Evolutionary conservation across 768 basidiomycete species (phyloP).

Genomic region (Hydnum rufescens): DNA sequence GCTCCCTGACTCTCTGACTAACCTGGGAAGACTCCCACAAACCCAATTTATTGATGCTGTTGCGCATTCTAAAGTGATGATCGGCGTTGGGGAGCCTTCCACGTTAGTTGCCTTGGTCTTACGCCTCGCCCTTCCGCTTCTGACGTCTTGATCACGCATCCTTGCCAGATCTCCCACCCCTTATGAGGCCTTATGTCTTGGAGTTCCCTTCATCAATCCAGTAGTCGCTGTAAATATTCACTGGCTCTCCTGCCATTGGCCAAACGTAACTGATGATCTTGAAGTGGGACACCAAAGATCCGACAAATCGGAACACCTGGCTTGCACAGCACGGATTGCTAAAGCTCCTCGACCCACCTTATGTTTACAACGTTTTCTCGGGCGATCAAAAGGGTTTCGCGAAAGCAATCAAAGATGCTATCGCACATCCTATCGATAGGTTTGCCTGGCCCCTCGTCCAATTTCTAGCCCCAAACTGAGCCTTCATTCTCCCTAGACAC

Average conservation of each 20-base stretch:
- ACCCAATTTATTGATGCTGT: constrained; percentile 1
- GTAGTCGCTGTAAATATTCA: constrained; percentile 3
- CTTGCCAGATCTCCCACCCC: constrained; percentile 5
- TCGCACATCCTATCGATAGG: constrained; percentile 11
- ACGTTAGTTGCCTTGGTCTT: background rate
- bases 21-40: constrained; percentile 1
- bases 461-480: background rate
- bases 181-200: constrained; percentile 11
- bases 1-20: background rate
- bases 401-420: constrained; percentile 9
- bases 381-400: constrained; percentile 10
- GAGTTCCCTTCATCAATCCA: constrained; percentile 18
- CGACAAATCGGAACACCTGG: constrained; percentile 13
- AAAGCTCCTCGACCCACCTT: constrained; percentile 11
- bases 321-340: constrained; percentile 14
- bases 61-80: constrained; percentile 4
- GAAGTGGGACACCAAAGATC: constrained; percentile 12
- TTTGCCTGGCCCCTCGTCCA: constrained; percentile 5
- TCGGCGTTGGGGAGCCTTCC: constrained; percentile 9
- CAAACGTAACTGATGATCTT: background rate
- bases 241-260: background rate
- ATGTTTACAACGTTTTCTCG: constrained; percentile 14
- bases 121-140: background rate
- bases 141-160: background rate
- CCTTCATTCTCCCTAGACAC: constrained; percentile 1